Evolutionary conservation across 2,329 filamentous ascomycete genomes (phyloP), one percentile per base, ranked within the genome.

Genomic region (Colletotrichum higginsianum): DNA sequence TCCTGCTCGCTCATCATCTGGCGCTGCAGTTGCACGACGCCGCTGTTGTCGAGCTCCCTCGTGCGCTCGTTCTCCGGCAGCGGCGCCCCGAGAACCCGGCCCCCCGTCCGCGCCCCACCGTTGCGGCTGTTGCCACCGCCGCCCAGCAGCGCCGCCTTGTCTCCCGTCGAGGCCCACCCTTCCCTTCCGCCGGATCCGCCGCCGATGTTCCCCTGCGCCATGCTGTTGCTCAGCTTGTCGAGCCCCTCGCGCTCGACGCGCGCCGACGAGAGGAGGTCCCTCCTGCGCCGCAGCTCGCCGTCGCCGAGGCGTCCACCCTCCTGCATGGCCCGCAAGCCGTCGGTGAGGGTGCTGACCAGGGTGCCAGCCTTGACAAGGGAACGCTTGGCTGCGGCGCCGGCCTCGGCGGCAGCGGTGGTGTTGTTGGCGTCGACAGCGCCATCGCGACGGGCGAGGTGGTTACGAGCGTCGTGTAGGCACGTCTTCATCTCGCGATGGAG

Each of bases 1-100:
- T 96, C 94, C 78, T 97, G 94, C 74, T 93, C 90, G 64, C 86
- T 78, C 86, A 96, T 94, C 80, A 94, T 89, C 77, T 93, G 87
- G 76, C 90, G 86, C 80, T 96, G 94, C 72, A 96, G 81, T 79
- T 93, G 89, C 73, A 95, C 76, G 21, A 96, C 90, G 0, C 93
- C 93, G 5, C 86, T 81, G 76, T 96, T 96, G 78, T 94, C 93
- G 65, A 94, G 82, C 79, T 96, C 93, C 15, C 93, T 84, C 53
- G 94, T 96, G 73, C 90, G 88, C 69, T 93, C 91, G 18, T 93
- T 95, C 82, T 97, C 94, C 1, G 91, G 88, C 2, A 92, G 83
- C 2, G 93, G 92, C 0, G 88, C 92, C 1, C 94, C 94, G 0
- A 96, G 84, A 3, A 95, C 92, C 52, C 94, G 86, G 1, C 93